Base-by-base conservation (phyloP, 2,329 filamentous ascomycete species). In the Rachicladosporium sp. region DNA sequence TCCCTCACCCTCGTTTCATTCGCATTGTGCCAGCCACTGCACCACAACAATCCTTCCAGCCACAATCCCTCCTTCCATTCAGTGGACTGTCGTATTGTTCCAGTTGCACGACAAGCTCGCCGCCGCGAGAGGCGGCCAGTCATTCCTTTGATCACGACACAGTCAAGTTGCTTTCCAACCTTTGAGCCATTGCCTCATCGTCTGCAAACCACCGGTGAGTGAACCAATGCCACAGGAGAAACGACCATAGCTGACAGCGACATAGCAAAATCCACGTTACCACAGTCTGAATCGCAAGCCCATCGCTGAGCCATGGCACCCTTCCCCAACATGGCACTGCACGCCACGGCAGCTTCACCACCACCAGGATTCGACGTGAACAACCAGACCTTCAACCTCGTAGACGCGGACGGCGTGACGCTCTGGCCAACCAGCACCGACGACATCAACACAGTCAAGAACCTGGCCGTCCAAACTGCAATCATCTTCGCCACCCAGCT, bases 401-500 rank as follows among this genome's bases (percentile, higher is more conserved):
- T 59, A 33, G 43, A 45, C 30, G 45, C 54, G 15, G 50, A 59
- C 3, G 62, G 76, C 53, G 68, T 68, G 15, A 59, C 55, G 1
- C 48, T 58, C 1, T 54, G 54, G 1, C 23, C 23, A 27, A 51
- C 69, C 31, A 49, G 55, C 33, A 56, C 78, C 42, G 35, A 46
- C 6, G 53, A 59, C 3, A 43, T 80, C 31, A 58, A 75, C 47
- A 39, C 45, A 3, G 66, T 65, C 36, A 57, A 68, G 39, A 56
- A 63, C 43, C 71, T 71, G 53, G 65, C 65, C 43, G 57, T 67
- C 42, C 41, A 46, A 9, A 45, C 41, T 29, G 66, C 60, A 54
- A 76, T 83, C 65, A 80, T 78, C 60, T 84, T 80, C 55, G 78
- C 74, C 38, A 63, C 71, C 12, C 82, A 89, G 56, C 68, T 87